Evolutionary conservation across 371 early-diverging fungal species (phyloP), one percentile per base, ranked within the genome.

Genomic region (Lichtheimia ornata): DNA sequence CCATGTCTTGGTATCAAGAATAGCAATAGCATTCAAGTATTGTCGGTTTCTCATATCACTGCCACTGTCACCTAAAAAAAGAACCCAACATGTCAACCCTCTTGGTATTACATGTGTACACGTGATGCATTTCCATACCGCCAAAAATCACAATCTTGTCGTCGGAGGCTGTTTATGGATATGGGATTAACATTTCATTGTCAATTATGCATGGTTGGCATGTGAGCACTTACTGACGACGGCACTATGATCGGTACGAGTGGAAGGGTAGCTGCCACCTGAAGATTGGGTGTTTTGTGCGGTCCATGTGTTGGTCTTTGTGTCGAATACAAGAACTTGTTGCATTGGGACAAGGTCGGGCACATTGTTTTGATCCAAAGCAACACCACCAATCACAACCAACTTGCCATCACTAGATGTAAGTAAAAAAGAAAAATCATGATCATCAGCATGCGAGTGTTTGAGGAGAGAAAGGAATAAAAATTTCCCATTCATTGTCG

Each of bases 61-160:
- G 44, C 61, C 72, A 56, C 61, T 75, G 50, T 71, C 70, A 69
- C 79, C 78, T 77, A 54, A 52, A 22, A 41, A 57, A 47, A 47
- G 47, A 47, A 47, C 2, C 17, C n/a, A 35, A 35, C 35, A 35
- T 35, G 35, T 35, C 35, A 35, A 35, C 11, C 11, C 6, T 11
- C 35, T 35, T 35, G 35, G 35, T 35, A 35, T 35, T 35, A 35
- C 35, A 35, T 35, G 35, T 35, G 11, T 35, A 35, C 35, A 35
- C 35, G 24, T 17, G 65, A 65, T 22, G 35, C 35, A 35, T 35
- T 35, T 54, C 30, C 61, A 64, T 69, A 74, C 80, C 81, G 57
- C 81, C 81, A 69, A 80, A 75, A 50, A 80, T 49, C 45, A 75
- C 58, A 41, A 80, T 77, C 56, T 73, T 69, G 53, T 75, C 67